Evolutionary conservation across 352 stramenopile genomes (phyloP).

Genomic region (Phytophthora brassicae): DNA sequence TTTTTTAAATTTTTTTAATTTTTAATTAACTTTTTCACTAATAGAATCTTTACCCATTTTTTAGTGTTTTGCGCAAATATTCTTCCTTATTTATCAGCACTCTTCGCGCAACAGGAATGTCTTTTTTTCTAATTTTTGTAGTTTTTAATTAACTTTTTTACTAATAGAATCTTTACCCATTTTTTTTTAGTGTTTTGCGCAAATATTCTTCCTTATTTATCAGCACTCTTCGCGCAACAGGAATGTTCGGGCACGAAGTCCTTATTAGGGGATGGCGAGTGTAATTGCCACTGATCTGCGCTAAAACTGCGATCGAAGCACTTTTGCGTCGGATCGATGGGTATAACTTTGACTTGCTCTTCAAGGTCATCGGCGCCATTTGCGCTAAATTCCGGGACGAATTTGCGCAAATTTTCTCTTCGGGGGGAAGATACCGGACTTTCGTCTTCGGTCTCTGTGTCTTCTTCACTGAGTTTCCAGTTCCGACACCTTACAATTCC

Average conservation of each 20-base stretch:
- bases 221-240: background rate
- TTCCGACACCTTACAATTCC: constrained; percentile 29
- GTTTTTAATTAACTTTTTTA: background rate
- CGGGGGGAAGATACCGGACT: constrained; percentile 6
- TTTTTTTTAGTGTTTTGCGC: background rate
- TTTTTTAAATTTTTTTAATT: no score
- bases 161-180: no score
- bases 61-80: no score
- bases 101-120: constrained; percentile 9
- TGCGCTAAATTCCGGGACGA: background rate
- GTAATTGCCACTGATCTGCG: constrained; percentile 27
- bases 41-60: no score
- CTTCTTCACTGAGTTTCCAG: constrained; percentile 16
- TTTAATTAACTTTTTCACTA: background rate
- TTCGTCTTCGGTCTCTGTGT: constrained; percentile 33
- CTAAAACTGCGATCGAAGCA: constrained; percentile 20
- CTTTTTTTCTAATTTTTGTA: no score
- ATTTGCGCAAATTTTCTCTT: background rate
- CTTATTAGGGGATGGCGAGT: constrained; percentile 18
- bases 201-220: no score
- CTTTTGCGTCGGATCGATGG: constrained; percentile 20
- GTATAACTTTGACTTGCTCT: constrained; percentile 11
- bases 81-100: no score
- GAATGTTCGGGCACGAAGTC: constrained; percentile 17
- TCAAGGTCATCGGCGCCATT: constrained; percentile 6